Evolutionary conservation across 2,329 filamentous ascomycete genomes (phyloP).

Genomic region (Apiospora aurea): DNA sequence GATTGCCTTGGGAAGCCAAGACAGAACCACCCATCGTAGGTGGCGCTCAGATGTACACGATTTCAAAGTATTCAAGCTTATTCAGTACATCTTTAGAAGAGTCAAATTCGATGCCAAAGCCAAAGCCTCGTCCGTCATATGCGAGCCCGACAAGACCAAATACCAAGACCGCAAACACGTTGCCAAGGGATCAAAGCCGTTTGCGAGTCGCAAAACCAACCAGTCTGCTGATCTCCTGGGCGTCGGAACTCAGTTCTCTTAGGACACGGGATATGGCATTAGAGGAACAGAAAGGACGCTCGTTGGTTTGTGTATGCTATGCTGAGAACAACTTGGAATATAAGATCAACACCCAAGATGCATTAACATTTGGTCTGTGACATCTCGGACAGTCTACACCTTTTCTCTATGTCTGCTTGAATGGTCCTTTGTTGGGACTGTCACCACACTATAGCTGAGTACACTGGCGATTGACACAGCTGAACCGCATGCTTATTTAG

Average conservation of each 20-base stretch:
- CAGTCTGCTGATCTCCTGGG: background rate
- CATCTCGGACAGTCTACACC: no score
- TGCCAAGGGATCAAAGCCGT: background rate
- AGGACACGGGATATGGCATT: background rate
- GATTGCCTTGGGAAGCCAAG: background rate
- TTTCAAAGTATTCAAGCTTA: background rate
- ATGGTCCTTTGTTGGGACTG: no score
- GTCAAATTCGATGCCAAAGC: background rate
- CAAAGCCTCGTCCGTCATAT: background rate
- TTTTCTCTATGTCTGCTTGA: no score
- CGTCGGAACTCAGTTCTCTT: background rate
- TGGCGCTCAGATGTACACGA: background rate
- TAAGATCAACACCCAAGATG: no score
- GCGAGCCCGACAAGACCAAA: background rate
- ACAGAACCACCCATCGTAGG: background rate
- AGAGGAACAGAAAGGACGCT: no score
- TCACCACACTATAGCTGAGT: no score
- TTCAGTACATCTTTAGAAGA: background rate
- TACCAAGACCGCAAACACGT: background rate
- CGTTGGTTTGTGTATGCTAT: no score
- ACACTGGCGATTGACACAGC: no score
- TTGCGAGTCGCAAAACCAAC: background rate
- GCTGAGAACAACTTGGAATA: no score
- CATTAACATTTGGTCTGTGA: no score
- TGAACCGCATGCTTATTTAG: no score